Percentiles rank a stretch among this genome's conserved stretches.
These are phyloP conservation scores for Cardamine occulta DNA, from an alignment of 345 rosid species.

Conservation along the genomic window DNA sequence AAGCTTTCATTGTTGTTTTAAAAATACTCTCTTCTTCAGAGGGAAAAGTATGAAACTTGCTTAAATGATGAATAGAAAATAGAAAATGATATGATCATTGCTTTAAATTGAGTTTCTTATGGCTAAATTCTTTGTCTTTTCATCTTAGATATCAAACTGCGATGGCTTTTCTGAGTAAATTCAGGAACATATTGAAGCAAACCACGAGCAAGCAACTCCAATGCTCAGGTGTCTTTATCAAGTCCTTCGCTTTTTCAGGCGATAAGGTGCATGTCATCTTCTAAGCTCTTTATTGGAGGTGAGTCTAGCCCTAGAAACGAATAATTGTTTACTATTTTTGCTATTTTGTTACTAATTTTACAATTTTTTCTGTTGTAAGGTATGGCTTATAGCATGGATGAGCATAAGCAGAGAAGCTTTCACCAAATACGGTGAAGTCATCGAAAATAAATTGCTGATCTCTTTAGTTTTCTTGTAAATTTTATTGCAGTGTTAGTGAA, in stretches of 20 bases:
- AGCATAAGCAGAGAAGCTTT: slow-evolving; percentile 68
- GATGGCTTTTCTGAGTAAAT: slow-evolving; percentile 87
- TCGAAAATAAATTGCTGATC: slow-evolving; percentile 56
- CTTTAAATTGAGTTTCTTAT: background rate
- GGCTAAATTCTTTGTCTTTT: background rate
- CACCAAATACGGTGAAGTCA: slow-evolving; percentile 77
- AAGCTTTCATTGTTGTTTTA: slow-evolving; percentile 18
- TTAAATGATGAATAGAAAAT: background rate
- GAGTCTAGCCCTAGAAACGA: background rate
- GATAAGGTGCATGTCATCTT: slow-evolving; percentile 73
- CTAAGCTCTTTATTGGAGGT: slow-evolving; percentile 92
- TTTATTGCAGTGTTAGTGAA: slow-evolving; percentile 14
- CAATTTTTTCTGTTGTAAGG: slow-evolving; percentile 51
- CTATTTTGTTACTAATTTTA: background rate
- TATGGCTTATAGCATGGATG: slow-evolving; percentile 69
- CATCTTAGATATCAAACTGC: slow-evolving; percentile 12
- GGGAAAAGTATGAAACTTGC: background rate
- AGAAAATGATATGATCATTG: slow-evolving; percentile 10
- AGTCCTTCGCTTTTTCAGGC: slow-evolving; percentile 76
- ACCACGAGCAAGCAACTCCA: slow-evolving; percentile 57
- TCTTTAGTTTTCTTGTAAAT: slow-evolving; percentile 14
- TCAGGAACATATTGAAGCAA: slow-evolving; percentile 75
- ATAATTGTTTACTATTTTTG: background rate
- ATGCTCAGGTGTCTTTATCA: slow-evolving; percentile 50
- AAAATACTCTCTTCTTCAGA: background rate